These are phyloP conservation scores for Dothistroma septosporum DNA, from an alignment of 2,329 filamentous ascomycete genomes.

Conservation along the genomic window DNA sequence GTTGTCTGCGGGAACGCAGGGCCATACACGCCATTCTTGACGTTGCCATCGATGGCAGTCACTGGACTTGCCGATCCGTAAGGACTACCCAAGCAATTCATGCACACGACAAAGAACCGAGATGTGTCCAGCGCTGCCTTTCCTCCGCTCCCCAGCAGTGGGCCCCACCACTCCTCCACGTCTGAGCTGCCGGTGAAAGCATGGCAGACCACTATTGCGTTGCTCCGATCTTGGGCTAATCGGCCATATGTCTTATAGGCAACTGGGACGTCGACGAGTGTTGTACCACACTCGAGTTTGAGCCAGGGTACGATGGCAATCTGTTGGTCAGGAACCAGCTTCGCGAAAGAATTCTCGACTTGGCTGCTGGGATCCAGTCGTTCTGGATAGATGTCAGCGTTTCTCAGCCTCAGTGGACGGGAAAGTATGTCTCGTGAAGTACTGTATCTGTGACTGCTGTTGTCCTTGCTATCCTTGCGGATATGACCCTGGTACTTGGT, in stretches of 20 bases:
- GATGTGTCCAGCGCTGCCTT: conserved; percentile 68
- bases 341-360: conserved; percentile 85
- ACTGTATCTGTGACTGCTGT: too few species aligned
- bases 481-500: too few species aligned
- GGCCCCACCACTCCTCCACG: conserved; percentile 85
- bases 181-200: conserved; percentile 81
- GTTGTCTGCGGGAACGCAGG: conserved; percentile 96
- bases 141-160: conserved; percentile 62
- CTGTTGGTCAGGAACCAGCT: conserved; percentile 81
- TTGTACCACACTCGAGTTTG: conserved; percentile 86
- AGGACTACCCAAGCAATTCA: conserved; percentile 80
- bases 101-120: conserved; percentile 78
- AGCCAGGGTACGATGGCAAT: conserved; percentile 85
- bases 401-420: too few species aligned
- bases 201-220: conserved; percentile 70
- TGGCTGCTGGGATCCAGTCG: conserved; percentile 47
- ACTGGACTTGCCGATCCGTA: conserved; percentile 86
- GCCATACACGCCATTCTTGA: conserved; percentile 72
- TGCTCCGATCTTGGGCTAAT: conserved; percentile 54
- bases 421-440: too few species aligned
- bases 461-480: too few species aligned
- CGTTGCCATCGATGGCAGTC: conserved; percentile 79
- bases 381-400: conserved; percentile 21
- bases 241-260: conserved; percentile 61
- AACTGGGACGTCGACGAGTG: conserved; percentile 67